Evolutionary conservation across 495 filamentous ascomycete genomes (phyloP), one percentile per base, ranked within the genome.

Genomic region (Aspergillus sparsus): DNA sequence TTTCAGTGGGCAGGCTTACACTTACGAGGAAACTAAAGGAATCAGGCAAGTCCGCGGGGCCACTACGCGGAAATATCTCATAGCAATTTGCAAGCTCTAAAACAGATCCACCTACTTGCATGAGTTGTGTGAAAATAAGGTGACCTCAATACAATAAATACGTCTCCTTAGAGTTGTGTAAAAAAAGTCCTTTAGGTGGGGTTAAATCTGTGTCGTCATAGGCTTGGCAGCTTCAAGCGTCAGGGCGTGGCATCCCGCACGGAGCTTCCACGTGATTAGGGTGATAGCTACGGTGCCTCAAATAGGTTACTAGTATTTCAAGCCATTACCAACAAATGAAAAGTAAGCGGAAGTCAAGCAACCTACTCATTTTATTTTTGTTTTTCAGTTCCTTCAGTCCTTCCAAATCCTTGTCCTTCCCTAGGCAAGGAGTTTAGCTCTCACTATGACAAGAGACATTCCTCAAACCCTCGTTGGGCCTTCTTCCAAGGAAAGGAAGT

Each of bases 401-500:
- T 35, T 18, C n/a, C 39, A n/a, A 11, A 36, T 49, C 12, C 18
- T 42, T 27, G 21, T 27, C 21, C 21, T 13, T 32, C 10, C 45
- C 36, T 32, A 15, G 13, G 21, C 21, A 18, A 15, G 11, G 32
- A 34, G 57, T 63, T 16, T 16, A 10, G n/a, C 27, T 64, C 55
- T 61, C 50, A 16, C 0, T 21, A 80, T 80, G 77, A 64, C 74
- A 11, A 70, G 71, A 45, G 66, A 71, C 2, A 77, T 80, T 68
- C 72, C 72, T 47, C 69, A 66, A 39, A 62, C 70, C 61, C 62
- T 77, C 35, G 64, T 66, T 15, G 87, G 83, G 34, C 91, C 91
- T 36, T 87, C 87, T 46, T 90, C 91, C 37, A 94, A 93, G 72
- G 91, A 96, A 71, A 90, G 87, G 74, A 94, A 91, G 70, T 99